Conservation (phyloP, 169 alveolate species). For the Babesia gibsoni region DNA sequence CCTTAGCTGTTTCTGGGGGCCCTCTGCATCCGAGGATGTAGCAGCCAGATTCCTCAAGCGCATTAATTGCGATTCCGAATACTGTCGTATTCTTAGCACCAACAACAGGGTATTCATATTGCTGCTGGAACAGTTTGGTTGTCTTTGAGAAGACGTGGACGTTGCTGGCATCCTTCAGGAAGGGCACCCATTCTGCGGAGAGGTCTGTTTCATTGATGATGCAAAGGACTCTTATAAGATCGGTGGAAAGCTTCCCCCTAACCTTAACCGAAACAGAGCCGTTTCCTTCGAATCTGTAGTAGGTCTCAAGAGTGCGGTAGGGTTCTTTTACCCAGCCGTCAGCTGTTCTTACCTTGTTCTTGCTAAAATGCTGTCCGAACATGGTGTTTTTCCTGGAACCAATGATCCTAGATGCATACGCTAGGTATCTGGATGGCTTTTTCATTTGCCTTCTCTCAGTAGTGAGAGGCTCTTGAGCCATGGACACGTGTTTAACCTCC, state of each 20-base stretch:
- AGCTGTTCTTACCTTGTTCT: conserved; percentile 37
- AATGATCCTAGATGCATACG: conserved; percentile 21
- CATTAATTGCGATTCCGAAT: conserved; percentile 45
- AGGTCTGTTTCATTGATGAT: conserved; percentile 53
- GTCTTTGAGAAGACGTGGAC: conserved; percentile 38
- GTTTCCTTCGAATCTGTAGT: conserved; percentile 23
- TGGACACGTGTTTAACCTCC: too few species aligned
- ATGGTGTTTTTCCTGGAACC: conserved; percentile 18
- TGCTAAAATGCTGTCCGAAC: conserved; percentile 41
- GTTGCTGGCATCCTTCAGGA: conserved; percentile 37
- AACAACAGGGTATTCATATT: conserved; percentile 56
- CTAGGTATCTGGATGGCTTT: neutral
- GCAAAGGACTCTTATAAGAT: conserved; percentile 20
- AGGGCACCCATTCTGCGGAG: conserved; percentile 59
- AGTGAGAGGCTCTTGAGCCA: too few species aligned
- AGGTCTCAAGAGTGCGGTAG: conserved; percentile 35
- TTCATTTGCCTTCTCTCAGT: neutral
- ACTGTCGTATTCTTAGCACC: conserved; percentile 40
- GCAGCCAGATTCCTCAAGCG: conserved; percentile 57
- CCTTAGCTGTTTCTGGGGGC: conserved; percentile 48
- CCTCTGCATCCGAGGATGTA: conserved; percentile 35
- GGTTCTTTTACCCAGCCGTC: conserved; percentile 49
- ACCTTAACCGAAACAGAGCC: conserved; percentile 49
- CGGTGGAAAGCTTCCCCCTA: conserved; percentile 49
- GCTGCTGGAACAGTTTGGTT: conserved; percentile 30